phyloP scores from a whole-genome alignment of 306 rosid species.

The Carpinus fangiana region DNA sequence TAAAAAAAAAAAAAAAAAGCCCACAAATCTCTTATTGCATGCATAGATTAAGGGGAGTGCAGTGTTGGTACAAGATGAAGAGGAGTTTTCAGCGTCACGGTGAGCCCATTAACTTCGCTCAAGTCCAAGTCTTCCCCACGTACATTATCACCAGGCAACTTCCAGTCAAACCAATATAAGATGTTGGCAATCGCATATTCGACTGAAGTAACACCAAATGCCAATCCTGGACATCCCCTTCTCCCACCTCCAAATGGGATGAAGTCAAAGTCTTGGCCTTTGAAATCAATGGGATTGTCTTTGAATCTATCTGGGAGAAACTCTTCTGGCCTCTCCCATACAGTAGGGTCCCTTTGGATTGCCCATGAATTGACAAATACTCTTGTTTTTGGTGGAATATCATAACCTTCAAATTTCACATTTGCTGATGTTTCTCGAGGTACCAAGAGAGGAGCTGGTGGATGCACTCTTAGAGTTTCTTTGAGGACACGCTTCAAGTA shows the following conservation, averaged over 20 bases:
- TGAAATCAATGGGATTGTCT: neutral
- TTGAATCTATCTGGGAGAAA: constrained; percentile 40
- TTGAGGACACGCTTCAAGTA: constrained; percentile 37
- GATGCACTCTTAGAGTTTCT: constrained; percentile 37
- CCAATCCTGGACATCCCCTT: constrained; percentile 34
- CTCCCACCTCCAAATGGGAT: constrained; percentile 39
- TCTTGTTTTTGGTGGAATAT: constrained; percentile 21
- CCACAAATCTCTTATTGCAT: neutral
- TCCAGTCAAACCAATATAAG: constrained; percentile 5
- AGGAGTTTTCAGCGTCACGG: neutral
- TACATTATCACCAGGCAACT: neutral
- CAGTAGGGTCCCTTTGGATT: constrained; percentile 32
- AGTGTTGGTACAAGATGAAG: neutral
- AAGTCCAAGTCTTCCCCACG: neutral
- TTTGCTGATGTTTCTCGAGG: constrained; percentile 25
- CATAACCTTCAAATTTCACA: constrained; percentile 14
- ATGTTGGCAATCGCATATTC: constrained; percentile 20
- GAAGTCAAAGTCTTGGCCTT: constrained; percentile 26
- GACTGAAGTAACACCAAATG: constrained; percentile 18
- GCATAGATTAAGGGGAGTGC: neutral
- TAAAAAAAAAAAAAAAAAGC: neutral
- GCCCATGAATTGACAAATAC: constrained; percentile 31
- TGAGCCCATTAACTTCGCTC: neutral
- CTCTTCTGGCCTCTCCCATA: constrained; percentile 37
- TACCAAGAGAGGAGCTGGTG: constrained; percentile 29